Conservation (phyloP, 441 rosid species). For the Cnidoscolus chayamansa region DNA sequence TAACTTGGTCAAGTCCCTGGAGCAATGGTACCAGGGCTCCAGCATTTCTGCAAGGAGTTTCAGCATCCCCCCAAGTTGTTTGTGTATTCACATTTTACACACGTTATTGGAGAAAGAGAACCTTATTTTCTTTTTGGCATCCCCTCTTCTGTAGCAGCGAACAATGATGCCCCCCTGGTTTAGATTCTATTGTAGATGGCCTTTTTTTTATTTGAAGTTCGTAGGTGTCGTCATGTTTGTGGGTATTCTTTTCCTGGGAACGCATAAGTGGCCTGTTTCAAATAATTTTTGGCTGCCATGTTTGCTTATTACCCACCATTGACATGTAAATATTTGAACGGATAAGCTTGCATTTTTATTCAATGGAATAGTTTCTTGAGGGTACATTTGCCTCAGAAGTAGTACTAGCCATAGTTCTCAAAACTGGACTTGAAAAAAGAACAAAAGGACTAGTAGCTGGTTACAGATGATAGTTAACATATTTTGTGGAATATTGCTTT, state of each 20-base stretch:
- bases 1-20: background rate
- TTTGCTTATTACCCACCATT: background rate
- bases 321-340: slow-evolving; percentile 10
- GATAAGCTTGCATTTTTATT: background rate
- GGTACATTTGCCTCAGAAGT: background rate
- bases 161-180: slow-evolving; percentile 1
- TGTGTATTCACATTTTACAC: slow-evolving; percentile 3
- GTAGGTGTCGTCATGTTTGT: slow-evolving; percentile 14
- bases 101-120: background rate
- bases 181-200: slow-evolving; percentile 10
- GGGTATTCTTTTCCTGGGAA: slow-evolving; percentile 2
- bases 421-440: too few species aligned
- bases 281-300: slow-evolving; percentile 7
- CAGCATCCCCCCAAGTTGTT: background rate
- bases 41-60: slow-evolving; percentile 1
- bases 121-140: background rate
- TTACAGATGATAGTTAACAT: too few species aligned
- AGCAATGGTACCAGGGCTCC: background rate
- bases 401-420: background rate
- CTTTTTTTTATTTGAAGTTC: background rate
- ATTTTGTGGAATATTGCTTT: too few species aligned
- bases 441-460: too few species aligned
- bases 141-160: background rate
- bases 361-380: background rate
- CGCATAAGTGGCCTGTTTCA: slow-evolving; percentile 15